Base-by-base conservation (phyloP, 176 grass and related monocot genomes). In the Ensete ventricosum region DNA sequence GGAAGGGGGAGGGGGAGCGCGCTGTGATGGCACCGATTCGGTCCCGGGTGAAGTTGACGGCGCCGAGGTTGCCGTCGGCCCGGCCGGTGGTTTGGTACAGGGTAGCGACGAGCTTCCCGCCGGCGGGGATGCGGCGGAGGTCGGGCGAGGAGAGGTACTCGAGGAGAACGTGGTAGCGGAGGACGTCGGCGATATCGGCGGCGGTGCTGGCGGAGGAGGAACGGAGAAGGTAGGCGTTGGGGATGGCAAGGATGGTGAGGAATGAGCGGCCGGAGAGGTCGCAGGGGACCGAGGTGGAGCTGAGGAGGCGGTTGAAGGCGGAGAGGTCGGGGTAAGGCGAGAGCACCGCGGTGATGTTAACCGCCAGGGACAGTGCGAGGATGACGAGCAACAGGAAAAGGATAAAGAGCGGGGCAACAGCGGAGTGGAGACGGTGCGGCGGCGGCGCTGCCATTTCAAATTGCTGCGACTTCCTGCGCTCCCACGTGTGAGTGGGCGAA, bases 61-160 rank as follows among this genome's bases (percentile, higher is more conserved):
- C 84, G 50, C 94, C 94, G 75, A 93, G 83, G 81, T 98, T 82
- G 60, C 85, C 79, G 25, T 86, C 73, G 26, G 94, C 94, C 24
- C 94, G 94, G 19, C 94, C 94, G 26, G 94, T 98, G 62, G 94
- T 98, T 84, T 98, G 94, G 78, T 87, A 98, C 14, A 98, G 88
- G 83, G 94, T 98, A 14, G 88, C 89, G n/a, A 98, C 83, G 54
- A 93, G 86, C 88, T 89, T 91, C 1, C 94, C 94, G 13, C 80
- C 69, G 26, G 80, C 24, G 21, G 94, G 73, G 54, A 98, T 52
- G 72, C 69, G 77, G 43, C 67, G 77, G 64, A 98, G 88, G 63
- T 98, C 86, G 12, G 88, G 57, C 12, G 85, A 88, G 71, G 90
- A 89, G 67, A 98, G 94, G 82, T 91, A 98, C 82, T 98, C 90